These are phyloP conservation scores for Skeletonema grethae DNA, from an alignment of 108 stramenopile genomes.

Conservation along the genomic window DNA sequence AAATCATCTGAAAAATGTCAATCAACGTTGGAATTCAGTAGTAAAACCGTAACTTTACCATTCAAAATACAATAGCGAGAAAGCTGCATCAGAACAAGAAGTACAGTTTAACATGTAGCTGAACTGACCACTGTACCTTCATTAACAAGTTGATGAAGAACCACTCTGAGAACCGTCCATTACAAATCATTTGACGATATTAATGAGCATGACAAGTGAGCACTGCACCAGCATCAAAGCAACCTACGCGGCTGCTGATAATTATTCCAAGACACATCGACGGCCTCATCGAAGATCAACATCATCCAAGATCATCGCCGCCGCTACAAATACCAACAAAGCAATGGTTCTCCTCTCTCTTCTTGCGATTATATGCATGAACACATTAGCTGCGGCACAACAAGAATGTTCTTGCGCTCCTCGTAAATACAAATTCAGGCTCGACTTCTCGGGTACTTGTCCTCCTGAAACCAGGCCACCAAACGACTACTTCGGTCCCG, in stretches of 20 bases:
- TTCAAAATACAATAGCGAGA: neutral
- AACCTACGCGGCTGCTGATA: neutral
- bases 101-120: no score
- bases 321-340: neutral
- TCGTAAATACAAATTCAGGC: constrained; percentile 36
- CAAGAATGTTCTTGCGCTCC: constrained; percentile 43
- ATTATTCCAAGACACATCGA: neutral
- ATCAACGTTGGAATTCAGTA: neutral
- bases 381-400: neutral
- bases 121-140: no score
- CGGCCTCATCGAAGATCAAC: neutral
- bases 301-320: neutral
- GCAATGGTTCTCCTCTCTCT: neutral
- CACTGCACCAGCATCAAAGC: neutral
- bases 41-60: neutral
- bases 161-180: no score
- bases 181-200: neutral
- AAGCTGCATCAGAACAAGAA: neutral
- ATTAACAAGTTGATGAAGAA: no score
- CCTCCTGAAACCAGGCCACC: constrained; percentile 38
- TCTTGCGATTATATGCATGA: neutral
- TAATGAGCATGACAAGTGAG: neutral
- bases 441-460: constrained; percentile 31
- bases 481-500: constrained; percentile 38
- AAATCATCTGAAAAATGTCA: neutral